Percentiles rank a stretch among this genome's conserved stretches.
Evolutionary conservation across 1,139 yeast species (phyloP).

Genomic region (Blastobotrys capitulatus): DNA sequence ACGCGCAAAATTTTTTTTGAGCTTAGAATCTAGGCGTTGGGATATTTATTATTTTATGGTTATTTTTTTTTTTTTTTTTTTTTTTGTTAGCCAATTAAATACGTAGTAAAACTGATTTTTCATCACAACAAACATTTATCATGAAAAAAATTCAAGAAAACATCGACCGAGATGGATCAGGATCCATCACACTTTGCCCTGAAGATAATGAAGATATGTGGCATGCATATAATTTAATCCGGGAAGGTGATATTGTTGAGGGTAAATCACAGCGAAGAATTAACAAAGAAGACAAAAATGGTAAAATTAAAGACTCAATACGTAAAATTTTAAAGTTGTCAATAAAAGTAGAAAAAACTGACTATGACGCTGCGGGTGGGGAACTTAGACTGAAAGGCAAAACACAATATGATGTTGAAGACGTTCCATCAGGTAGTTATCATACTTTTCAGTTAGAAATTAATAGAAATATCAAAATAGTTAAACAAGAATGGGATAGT

Average conservation of each 20-base stretch:
- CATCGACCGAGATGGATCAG: constrained; percentile 59
- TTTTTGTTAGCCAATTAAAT: too few species aligned
- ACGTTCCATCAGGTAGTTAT: constrained; percentile 77
- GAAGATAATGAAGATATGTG: constrained; percentile 92
- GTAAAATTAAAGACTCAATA: constrained; percentile 28
- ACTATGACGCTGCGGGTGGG: constrained; percentile 74
- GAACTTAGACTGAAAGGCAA: constrained; percentile 77
- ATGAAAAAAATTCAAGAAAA: constrained; percentile 52
- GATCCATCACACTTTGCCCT: constrained; percentile 61
- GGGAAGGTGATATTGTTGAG: constrained; percentile 67
- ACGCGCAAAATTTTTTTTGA: too few species aligned
- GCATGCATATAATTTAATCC: constrained; percentile 76
- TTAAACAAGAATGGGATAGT: constrained; percentile 78
- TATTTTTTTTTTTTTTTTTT: too few species aligned
- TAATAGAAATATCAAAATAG: constrained; percentile 60
- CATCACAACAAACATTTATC: neutral
- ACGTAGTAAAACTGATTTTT: too few species aligned
- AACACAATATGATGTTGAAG: constrained; percentile 60
- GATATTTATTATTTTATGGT: too few species aligned
- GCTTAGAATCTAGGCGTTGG: too few species aligned
- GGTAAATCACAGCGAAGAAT: constrained; percentile 65
- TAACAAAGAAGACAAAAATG: constrained; percentile 40
- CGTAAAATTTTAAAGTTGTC: constrained; percentile 53
- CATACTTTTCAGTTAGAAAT: constrained; percentile 83
- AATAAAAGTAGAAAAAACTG: constrained; percentile 61